Evolutionary conservation across 805 yeast species (phyloP).

Genomic region (Yarrowia sp.): DNA sequence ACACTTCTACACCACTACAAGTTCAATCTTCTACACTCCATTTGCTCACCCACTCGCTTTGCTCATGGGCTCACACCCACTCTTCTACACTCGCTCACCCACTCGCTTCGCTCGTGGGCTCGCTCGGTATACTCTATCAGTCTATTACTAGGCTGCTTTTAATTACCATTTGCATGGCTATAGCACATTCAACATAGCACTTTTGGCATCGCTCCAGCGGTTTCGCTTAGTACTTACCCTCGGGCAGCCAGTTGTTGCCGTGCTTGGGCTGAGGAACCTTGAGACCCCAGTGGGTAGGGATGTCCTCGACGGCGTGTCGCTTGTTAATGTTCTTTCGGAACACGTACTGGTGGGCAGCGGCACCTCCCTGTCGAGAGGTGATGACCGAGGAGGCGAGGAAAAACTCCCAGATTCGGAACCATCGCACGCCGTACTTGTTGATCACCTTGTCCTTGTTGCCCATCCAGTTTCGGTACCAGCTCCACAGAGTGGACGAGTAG

Average conservation of each 20-base stretch:
- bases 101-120: too few species aligned
- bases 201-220: too few species aligned
- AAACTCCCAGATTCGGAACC: constrained; percentile 94
- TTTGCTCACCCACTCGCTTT: too few species aligned
- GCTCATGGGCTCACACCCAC: too few species aligned
- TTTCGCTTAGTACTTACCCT: constrained; percentile 24
- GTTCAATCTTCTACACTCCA: too few species aligned
- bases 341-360: constrained; percentile 88
- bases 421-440: constrained; percentile 82
- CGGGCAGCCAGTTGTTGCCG: constrained; percentile 39
- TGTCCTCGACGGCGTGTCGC: constrained; percentile 80
- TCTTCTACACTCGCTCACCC: too few species aligned
- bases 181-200: too few species aligned
- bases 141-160: too few species aligned
- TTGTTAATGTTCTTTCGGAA: constrained; percentile 88
- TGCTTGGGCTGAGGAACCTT: constrained; percentile 50
- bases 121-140: too few species aligned
- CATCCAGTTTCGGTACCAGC: constrained; percentile 95
- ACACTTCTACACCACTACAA: too few species aligned
- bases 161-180: too few species aligned
- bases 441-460: constrained; percentile 78
- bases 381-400: constrained; percentile 84
- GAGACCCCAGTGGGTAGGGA: constrained; percentile 80
- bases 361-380: constrained; percentile 91
- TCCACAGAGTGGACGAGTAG: constrained; percentile 88